Base-by-base conservation (phyloP, 2,329 filamentous ascomycete genomes). In the Penicillium hordei region DNA sequence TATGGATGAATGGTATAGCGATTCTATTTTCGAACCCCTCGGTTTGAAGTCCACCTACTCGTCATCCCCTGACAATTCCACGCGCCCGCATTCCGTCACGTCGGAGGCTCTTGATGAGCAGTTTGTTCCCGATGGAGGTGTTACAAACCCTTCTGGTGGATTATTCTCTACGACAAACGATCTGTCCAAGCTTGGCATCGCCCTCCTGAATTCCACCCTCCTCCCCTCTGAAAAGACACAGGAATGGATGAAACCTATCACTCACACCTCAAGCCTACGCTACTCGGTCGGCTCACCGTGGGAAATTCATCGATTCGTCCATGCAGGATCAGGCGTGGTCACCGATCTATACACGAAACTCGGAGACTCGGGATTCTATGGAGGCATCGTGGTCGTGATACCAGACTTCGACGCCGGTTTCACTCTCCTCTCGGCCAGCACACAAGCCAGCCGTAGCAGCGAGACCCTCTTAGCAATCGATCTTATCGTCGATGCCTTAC, bases 391-490 rank as follows among this genome's bases (percentile, higher is more conserved):
- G 0, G 72, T 72, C 2, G 64, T 82, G 5, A 59, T 81, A 3
- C 79, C 77, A 0, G 78, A 81, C 57, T 79, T 73, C 48, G 71
- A 76, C 48, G 66, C 78, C 15, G 78, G 79, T 0, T 76, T 80
- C 56, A 70, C 68, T 1, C 64, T 79, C 19, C 66, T 80, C 1
- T 60, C 72, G 2, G 78, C 76, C 10, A 76, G 74, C 6, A 42
- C 43, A 1, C 43, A 48, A 7, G 23, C 19, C 25, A 55, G 31
- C 4, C 61, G 62, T 13, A 40, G 53, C 12, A 46, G 46, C 15
- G 52, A 58, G 5, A 49, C 63, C 2, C 42, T 55, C 4, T 7
- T 67, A 5, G 52, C 74, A 19, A 60, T 60, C 5, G 70, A 74
- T 53, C 39, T 68, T 8, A 58, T 76, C n/a, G 60, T 58, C 0